A percentile compares a stretch with the other conserved stretches of the same genome.
These are phyloP conservation scores for Pistacia vera DNA, from an alignment of 345 rosid species.

Conservation along the genomic window DNA sequence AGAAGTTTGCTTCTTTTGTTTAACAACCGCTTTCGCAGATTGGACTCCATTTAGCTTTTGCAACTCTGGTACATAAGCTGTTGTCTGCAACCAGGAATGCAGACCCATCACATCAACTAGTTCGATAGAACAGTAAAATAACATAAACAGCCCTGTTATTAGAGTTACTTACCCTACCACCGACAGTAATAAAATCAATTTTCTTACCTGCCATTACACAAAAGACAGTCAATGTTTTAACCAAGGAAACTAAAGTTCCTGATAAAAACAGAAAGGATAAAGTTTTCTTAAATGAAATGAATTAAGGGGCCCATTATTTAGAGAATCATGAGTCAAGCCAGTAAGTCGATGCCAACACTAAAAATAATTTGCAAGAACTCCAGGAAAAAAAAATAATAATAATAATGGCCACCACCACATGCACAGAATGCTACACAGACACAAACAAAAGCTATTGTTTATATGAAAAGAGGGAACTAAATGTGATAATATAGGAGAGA, in stretches of 20 bases:
- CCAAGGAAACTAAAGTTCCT: not conserved
- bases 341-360: not conserved
- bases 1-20: conserved; percentile 39
- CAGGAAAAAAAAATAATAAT: not conserved
- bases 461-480: not conserved
- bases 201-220: conserved; percentile 67
- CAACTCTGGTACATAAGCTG: conserved; percentile 90
- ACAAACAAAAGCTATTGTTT: not conserved
- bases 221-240: conserved; percentile 23
- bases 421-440: not conserved
- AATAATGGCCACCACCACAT: not conserved
- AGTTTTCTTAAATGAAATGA: not conserved
- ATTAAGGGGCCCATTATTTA: not conserved
- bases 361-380: not conserved
- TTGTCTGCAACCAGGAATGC: conserved; percentile 52
- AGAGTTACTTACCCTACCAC: conserved; percentile 78
- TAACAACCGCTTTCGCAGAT: conserved; percentile 45
- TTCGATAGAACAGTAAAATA: not conserved
- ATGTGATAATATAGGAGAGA: conserved; percentile 8
- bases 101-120: not conserved
- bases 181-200: conserved; percentile 79
- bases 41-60: conserved; percentile 69
- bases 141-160: not conserved
- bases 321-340: not conserved
- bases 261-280: conserved; percentile 6